Conservation (phyloP, 2,329 filamentous ascomycete species). For the Tolypocladium ovalisporum region DNA sequence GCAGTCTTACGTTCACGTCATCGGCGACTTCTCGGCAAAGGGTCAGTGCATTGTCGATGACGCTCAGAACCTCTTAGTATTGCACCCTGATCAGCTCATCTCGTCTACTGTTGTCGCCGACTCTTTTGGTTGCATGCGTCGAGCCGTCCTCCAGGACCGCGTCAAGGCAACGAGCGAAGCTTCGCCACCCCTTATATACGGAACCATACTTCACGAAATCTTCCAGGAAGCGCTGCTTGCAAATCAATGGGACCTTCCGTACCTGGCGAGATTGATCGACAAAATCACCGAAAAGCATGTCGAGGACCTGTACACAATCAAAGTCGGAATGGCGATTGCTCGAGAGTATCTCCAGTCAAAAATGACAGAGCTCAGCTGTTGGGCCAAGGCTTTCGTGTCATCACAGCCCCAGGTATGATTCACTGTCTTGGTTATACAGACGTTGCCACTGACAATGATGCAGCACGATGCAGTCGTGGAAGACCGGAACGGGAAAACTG, state of each 20-base stretch:
- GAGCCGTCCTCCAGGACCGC: constrained; percentile 87
- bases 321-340: constrained; percentile 61
- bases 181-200: constrained; percentile 76
- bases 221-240: constrained; percentile 82
- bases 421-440: not conserved
- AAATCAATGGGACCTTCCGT: constrained; percentile 68
- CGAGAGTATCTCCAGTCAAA: constrained; percentile 74
- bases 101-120: constrained; percentile 95
- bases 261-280: constrained; percentile 56
- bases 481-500: constrained; percentile 65
- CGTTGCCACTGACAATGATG: constrained; percentile 15
- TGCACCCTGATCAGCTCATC: constrained; percentile 91
- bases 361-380: constrained; percentile 68
- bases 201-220: constrained; percentile 86
- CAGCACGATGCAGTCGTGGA: constrained; percentile 62
- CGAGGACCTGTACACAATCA: constrained; percentile 83
- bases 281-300: constrained; percentile 64
- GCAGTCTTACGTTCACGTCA: constrained; percentile 75
- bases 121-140: constrained; percentile 82
- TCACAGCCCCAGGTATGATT: constrained; percentile 51
- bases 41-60: constrained; percentile 79
- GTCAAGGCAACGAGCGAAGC: constrained; percentile 82
- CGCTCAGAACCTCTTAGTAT: constrained; percentile 69
- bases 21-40: constrained; percentile 59
- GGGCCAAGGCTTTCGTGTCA: constrained; percentile 75